A percentile compares a stretch with the other conserved stretches of the same genome.
Evolutionary conservation across 2,329 filamentous ascomycete genomes (phyloP).

Genomic region (Blastomyces silverae): DNA sequence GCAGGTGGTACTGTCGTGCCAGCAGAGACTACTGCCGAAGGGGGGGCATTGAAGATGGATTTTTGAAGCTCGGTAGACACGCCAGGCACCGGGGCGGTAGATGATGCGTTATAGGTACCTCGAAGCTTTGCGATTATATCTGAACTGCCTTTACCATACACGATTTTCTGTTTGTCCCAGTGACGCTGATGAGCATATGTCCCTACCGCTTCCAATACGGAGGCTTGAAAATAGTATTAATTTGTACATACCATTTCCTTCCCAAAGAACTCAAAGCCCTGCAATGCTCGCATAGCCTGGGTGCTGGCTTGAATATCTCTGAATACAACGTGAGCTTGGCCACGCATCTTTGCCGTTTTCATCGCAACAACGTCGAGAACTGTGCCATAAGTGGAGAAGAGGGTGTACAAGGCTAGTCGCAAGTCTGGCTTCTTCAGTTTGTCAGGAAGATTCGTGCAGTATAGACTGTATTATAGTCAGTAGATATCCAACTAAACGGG

Average conservation of each 20-base stretch:
- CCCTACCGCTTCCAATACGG: background rate
- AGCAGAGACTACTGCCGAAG: conserved; percentile 35
- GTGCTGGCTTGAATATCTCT: conserved; percentile 85
- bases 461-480: conserved; percentile 57
- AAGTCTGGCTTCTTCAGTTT: conserved; percentile 88
- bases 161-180: conserved; percentile 60
- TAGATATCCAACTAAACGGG: conserved; percentile 5
- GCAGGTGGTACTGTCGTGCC: conserved; percentile 47
- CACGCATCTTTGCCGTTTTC: conserved; percentile 86
- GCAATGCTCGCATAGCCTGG: conserved; percentile 81
- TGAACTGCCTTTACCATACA: conserved; percentile 85
- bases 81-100: conserved; percentile 44
- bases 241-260: conserved; percentile 64
- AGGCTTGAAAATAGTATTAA: conserved; percentile 13
- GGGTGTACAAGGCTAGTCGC: conserved; percentile 77
- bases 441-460: conserved; percentile 79
- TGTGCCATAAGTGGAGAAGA: conserved; percentile 89
- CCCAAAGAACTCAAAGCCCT: conserved; percentile 80
- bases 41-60: conserved; percentile 66
- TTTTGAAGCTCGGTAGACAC: conserved; percentile 68
- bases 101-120: conserved; percentile 72
- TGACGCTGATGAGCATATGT: conserved; percentile 9
- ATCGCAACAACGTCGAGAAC: conserved; percentile 87
- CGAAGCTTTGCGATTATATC: conserved; percentile 85
- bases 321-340: conserved; percentile 89